Evolutionary conservation across 2,329 filamentous ascomycete genomes (phyloP), one percentile per base, ranked within the genome.

Genomic region (Graphium sp.): DNA sequence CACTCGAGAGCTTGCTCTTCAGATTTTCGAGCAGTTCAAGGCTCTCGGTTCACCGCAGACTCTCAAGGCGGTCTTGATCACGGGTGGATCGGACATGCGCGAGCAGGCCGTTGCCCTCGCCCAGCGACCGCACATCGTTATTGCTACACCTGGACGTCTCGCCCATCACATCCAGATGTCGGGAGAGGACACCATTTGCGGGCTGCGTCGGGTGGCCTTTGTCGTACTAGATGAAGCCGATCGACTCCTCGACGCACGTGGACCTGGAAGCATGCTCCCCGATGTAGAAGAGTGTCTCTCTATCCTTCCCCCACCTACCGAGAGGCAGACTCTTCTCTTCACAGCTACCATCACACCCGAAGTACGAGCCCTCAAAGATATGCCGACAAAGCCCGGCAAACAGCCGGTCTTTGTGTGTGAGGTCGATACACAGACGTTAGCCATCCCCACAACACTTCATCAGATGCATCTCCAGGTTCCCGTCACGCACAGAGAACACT

Each of bases 221-320:
- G 80, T 95, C 3, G 84, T 98, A 6, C 74, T 98, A 23, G 89
- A 98, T 47, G 89, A 98, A 60, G 89, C 89, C 4, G 89, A 98
- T 55, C 72, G 89, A 24, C 63, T 98, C 21, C 68, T 98, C 24
- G 68, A 77, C 22, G 66, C 74, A 19, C 69, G 72, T 28, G 71
- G 68, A 1, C 64, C 68, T 12, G 87, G 85, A 16, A 85, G 76
- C 52, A 94, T 94, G 85, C 62, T 94, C n/a, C 78, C 82, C 5
- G 89, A 94, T 43, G 73, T 98, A 2, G 82, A 91, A 47, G 81
- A 83, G 35, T 94, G 85, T 44, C 62, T 98, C 4, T 74, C 72
- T 3, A 74, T 76, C 2, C 64, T 98, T 1, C 89, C 89, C 1
- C 73, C 80, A 1, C 68, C 82, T 5, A 55, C 66, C 2, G 62